A percentile compares a stretch with the other conserved stretches of the same genome.
These are phyloP conservation scores for peach (Prunus persica) DNA, from an alignment of 306 rosid species.

Conservation along the genomic window Prunus_persica_NCBIv2 NC_034016.1:16766501-16767000, in stretches of 20 bases:
- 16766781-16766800: constrained; percentile 19
- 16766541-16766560: not conserved
- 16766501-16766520: not conserved
- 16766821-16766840: not conserved
- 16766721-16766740: constrained; percentile 93
- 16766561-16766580: not conserved
- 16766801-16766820: not conserved
- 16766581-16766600: constrained; percentile 4
- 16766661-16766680: constrained; percentile 30
- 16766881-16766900: not conserved
- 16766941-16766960: not conserved
- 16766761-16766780: constrained; percentile 40
- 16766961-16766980: not conserved
- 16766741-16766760: constrained; percentile 83
- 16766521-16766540: not conserved
- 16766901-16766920: not conserved
- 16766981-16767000: not conserved
- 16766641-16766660: not conserved
- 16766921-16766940: not conserved
- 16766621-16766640: not conserved
- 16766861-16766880: not conserved
- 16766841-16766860: not conserved
- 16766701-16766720: constrained; percentile 89
- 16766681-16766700: constrained; percentile 75
- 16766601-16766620: not conserved